Evolutionary conservation across 768 basidiomycete genomes (phyloP).

Genomic region (Lepiota subincarnata): DNA sequence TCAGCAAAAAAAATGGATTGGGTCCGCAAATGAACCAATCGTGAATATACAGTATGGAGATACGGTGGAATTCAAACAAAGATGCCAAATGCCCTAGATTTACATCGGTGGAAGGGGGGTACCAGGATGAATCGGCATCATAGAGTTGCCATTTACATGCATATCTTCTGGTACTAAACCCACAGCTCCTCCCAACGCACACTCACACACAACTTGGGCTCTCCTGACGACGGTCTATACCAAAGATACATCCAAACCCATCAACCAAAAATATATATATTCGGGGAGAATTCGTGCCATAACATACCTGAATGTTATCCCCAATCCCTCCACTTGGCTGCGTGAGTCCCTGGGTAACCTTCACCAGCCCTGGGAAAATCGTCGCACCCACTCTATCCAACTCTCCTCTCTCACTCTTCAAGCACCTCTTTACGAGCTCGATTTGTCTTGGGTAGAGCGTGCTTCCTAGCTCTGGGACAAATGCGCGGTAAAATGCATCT

Average conservation of each 20-base stretch:
- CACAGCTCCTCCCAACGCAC: conserved; percentile 49
- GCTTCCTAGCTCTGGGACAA: conserved; percentile 79
- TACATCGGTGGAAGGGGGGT: conserved; percentile 8
- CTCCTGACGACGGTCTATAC: conserved; percentile 66
- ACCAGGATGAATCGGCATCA: not conserved
- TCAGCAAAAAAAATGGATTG: too few species aligned
- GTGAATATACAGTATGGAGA: not conserved
- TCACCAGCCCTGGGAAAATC: conserved; percentile 85
- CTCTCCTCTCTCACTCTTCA: conserved; percentile 71
- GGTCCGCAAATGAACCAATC: too few species aligned
- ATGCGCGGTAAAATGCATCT: conserved; percentile 83
- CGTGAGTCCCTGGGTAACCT: conserved; percentile 50
- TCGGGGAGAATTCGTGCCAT: not conserved
- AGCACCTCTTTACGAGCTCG: conserved; percentile 80
- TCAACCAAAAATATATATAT: conserved; percentile 9
- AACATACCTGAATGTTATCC: conserved; percentile 48
- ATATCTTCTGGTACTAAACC: conserved; percentile 15
- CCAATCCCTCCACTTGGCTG: conserved; percentile 31
- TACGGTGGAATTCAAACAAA: not conserved
- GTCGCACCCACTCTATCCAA: conserved; percentile 76
- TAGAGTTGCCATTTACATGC: not conserved
- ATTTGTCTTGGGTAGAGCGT: conserved; percentile 74
- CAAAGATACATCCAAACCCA: conserved; percentile 2
- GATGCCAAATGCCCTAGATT: not conserved
- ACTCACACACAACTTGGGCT: conserved; percentile 86